Conservation (phyloP, 331 rosid genomes). For the Rhamnella rubrinervis region DNA sequence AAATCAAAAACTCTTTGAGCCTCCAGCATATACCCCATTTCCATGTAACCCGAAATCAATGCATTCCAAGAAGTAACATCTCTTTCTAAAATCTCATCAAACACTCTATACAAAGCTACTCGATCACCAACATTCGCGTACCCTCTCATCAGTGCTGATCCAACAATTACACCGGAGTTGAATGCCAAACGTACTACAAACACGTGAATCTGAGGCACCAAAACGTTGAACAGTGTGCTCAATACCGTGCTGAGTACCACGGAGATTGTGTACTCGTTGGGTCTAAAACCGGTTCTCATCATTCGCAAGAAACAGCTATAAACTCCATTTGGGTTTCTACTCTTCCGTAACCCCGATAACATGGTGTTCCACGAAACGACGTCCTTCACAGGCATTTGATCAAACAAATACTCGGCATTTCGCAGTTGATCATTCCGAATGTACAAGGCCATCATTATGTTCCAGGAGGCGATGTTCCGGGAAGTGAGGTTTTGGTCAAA, state of each 20-base stretch:
- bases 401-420: conserved; percentile 49
- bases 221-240: conserved; percentile 32
- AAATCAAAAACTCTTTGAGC: conserved; percentile 50
- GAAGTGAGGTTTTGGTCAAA: conserved; percentile 36
- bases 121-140: conserved; percentile 41
- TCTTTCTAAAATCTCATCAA: conserved; percentile 45
- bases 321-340: conserved; percentile 27
- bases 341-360: conserved; percentile 43
- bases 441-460: conserved; percentile 30
- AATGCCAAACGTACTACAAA: conserved; percentile 32
- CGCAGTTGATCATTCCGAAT: conserved; percentile 29
- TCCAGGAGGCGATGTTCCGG: conserved; percentile 41
- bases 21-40: conserved; percentile 36
- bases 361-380: conserved; percentile 68
- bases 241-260: conserved; percentile 34
- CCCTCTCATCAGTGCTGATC: conserved; percentile 51
- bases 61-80: conserved; percentile 53
- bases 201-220: conserved; percentile 57
- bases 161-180: conserved; percentile 44
- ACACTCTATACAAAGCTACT: conserved; percentile 31
- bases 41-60: conserved; percentile 56
- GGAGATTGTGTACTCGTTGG: conserved; percentile 51
- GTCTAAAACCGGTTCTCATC: conserved; percentile 43
- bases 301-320: conserved; percentile 44
- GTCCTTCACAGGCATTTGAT: conserved; percentile 56